Evolutionary conservation across 2,329 filamentous ascomycete species (phyloP).

Genomic region (Hypomyces perniciosus): DNA sequence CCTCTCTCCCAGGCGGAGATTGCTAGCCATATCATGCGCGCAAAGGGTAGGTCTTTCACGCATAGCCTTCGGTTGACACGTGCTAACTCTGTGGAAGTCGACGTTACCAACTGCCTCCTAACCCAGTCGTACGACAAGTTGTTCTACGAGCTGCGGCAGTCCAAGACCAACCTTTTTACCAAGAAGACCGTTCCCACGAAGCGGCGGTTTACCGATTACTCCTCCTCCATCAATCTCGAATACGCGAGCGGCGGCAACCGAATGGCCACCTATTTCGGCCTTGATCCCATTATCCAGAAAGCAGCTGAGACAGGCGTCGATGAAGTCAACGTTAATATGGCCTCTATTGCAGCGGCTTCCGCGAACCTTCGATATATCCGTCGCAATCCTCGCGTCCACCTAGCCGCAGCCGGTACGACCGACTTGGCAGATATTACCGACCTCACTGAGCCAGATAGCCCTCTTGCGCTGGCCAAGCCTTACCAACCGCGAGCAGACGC

Average conservation of each 20-base stretch:
- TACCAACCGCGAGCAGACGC: conserved; percentile 19
- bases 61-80: neutral
- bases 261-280: conserved; percentile 19
- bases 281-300: conserved; percentile 21
- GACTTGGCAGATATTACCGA: conserved; percentile 25
- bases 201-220: conserved; percentile 20
- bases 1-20: conserved; percentile 14
- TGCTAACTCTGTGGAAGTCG: conserved; percentile 21
- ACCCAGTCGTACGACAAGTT: conserved; percentile 3
- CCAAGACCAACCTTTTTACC: conserved; percentile 1
- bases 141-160: conserved; percentile 1
- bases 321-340: conserved; percentile 21
- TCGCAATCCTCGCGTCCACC: conserved; percentile 18
- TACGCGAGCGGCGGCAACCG: conserved; percentile 22
- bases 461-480: conserved; percentile 18
- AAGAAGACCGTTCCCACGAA: conserved; percentile 22
- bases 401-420: conserved; percentile 20
- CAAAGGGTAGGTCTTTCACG: conserved; percentile 23
- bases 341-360: conserved; percentile 22
- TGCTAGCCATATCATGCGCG: conserved; percentile 17
- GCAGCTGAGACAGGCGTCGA: conserved; percentile 16
- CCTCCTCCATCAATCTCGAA: conserved; percentile 8
- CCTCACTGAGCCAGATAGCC: conserved; percentile 23
- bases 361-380: conserved; percentile 16
- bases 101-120: conserved; percentile 18